Base-by-base conservation (phyloP, 305 asterid species). In the Rubia balearica region DNA sequence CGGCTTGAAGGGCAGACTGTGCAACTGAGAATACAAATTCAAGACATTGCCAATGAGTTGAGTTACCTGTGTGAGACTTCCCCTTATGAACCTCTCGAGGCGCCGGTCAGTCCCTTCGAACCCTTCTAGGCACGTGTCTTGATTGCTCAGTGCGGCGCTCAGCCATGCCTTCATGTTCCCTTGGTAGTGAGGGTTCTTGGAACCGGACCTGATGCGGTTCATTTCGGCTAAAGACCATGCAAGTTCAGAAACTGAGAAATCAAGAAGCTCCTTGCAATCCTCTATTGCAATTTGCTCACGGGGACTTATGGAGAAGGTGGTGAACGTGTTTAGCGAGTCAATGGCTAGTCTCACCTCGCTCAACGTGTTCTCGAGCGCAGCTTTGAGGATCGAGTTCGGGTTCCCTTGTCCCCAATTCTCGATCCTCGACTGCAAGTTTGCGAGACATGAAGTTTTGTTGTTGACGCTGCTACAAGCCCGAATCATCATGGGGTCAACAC, bases 91-190 rank as follows among this genome's bases (percentile, higher is more conserved):
- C 30, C 81, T 81, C 51, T 86, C 89, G 6, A 90, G 88, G 64
- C 80, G 88, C 3, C 87, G 74, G 40, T 90, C 92, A 0, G 98
- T 90, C 40, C 98, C 97, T 74, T 89, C 89, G 14, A 90, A 92
- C 43, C 98, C 97, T 74, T 93, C 97, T 0, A 93, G 83, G 77
- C 97, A 89, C 0, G 98, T 93, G 74, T 93, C 96, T 73, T 90
- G 98, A 79, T 93, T 93, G 90, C 98, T 86, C 10, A 89, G 80
- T 1, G 97, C 96, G 6, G 97, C 96, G 74, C 98, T 90, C 1
- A 93, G 81, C 97, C 98, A 90, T 0, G 98, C 96, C 82, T 87
- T 89, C 0, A 93, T 85, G 73, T 88, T 89, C 22, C 92, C 96
- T 48, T 80, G 85, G 2, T 81, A 77, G 60, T 77, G 85, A 5